Evolutionary conservation across 2,329 filamentous ascomycete species (phyloP).

Genomic region (Parafenestella ontariensis): DNA sequence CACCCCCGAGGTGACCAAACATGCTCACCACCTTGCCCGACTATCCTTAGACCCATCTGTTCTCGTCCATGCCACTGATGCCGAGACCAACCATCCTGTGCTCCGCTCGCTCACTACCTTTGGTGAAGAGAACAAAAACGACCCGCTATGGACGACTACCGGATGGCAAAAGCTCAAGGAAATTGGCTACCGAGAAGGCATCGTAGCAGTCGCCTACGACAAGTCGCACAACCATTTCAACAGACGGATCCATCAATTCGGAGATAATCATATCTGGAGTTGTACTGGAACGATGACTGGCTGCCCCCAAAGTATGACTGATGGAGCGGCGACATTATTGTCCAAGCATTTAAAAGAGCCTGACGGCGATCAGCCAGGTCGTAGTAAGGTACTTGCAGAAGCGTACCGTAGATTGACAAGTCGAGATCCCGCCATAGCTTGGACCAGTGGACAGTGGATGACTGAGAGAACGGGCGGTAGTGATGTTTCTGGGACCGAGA

Average conservation of each 20-base stretch:
- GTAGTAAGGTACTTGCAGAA: constrained; percentile 57
- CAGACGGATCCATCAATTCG: constrained; percentile 66
- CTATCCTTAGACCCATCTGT: constrained; percentile 26
- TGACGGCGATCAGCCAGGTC: constrained; percentile 37
- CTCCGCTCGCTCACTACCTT: constrained; percentile 68
- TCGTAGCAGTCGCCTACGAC: constrained; percentile 68
- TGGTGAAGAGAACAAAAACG: constrained; percentile 59
- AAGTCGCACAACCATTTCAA: constrained; percentile 59
- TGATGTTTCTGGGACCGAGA: constrained; percentile 73
- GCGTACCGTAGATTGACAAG: constrained; percentile 63
- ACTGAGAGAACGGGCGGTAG: constrained; percentile 73
- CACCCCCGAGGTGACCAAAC: constrained; percentile 13
- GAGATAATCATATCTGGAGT: constrained; percentile 65
- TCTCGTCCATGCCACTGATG: constrained; percentile 60
- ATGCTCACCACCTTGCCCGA: constrained; percentile 29
- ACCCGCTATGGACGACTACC: constrained; percentile 67
- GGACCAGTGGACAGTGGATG: constrained; percentile 82
- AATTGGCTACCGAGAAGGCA: constrained; percentile 64
- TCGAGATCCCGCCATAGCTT: constrained; percentile 60
- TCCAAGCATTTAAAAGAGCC: constrained; percentile 22
- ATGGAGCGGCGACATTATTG: constrained; percentile 58
- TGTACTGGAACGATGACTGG: constrained; percentile 66
- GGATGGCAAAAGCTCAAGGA: constrained; percentile 71
- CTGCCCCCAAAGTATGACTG: constrained; percentile 72
- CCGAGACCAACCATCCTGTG: constrained; percentile 70